These are phyloP conservation scores for Opeltia flavorubescens DNA, from an alignment of 495 filamentous ascomycete species.

Conservation along the genomic window DNA sequence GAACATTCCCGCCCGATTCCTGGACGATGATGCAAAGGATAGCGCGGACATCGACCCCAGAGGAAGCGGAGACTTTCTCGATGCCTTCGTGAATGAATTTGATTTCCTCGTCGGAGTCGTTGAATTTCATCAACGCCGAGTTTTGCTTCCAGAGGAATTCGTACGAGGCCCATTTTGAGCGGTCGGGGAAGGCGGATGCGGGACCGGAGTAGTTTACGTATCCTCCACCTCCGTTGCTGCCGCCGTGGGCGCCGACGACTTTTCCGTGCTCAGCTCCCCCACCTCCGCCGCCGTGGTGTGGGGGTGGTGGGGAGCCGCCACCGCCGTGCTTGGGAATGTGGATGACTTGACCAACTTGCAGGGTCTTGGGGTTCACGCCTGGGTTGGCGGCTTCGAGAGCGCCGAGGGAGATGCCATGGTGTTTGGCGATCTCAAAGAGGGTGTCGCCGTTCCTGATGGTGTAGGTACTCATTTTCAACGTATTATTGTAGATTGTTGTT, in stretches of 20 bases:
- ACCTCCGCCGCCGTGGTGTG: background rate
- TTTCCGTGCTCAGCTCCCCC: too few species aligned
- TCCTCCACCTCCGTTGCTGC: background rate
- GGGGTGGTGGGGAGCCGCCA: background rate
- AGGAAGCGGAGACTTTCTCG: conserved; percentile 13
- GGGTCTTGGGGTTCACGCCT: conserved; percentile 3
- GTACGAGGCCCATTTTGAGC: conserved; percentile 6
- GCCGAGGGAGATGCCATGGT: background rate
- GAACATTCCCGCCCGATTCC: conserved; percentile 29
- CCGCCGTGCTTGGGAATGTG: conserved; percentile 1
- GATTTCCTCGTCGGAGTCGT: conserved; percentile 14
- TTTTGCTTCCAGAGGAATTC: conserved; percentile 7
- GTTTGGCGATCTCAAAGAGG: conserved; percentile 7
- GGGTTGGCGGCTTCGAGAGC: conserved; percentile 7
- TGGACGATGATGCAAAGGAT: conserved; percentile 30
- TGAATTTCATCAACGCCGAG: conserved; percentile 8
- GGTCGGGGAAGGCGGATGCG: conserved; percentile 4
- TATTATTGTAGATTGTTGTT: too few species aligned
- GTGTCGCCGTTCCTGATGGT: conserved; percentile 7
- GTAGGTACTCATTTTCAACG: conserved; percentile 2
- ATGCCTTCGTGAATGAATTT: conserved; percentile 17
- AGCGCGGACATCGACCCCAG: conserved; percentile 22
- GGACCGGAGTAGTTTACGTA: background rate
- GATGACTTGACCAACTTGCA: conserved; percentile 10
- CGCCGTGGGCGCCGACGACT: background rate